Base-by-base conservation (phyloP, 805 yeast species). In the Starmera quercuum region DNA sequence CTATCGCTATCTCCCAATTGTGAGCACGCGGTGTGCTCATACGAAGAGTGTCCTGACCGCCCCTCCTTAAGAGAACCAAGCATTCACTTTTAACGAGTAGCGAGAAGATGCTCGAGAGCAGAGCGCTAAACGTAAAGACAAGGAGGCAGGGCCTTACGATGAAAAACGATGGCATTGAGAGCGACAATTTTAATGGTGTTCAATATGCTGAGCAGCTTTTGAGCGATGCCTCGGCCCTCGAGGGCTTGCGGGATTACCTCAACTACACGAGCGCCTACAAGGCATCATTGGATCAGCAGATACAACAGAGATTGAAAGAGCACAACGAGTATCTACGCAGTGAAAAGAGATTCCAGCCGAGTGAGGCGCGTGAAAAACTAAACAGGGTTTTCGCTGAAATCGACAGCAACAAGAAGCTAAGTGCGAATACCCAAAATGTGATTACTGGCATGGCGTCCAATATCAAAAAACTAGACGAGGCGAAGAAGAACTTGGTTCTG, bases 401-500 rank as follows among this genome's bases (percentile, higher is more conserved):
- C 34, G 55, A 61, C 14, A 57, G 58, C 7, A 71, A 80, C 29
- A 68, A 72, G 41, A 34, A 44, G 6, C 57, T 71, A 30, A 75
- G 88, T 1, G 46, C 49, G 7, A 45, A 58, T 5, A 82, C 94
- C 0, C 86, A 81, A 39, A 40, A 56, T 5, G 68, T 76, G 4
- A 84, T 87, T 35, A 65, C 78, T 10, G 56, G 52, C 4, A 81
- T 86, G 73, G 90, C 97, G 0, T 66, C 73, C 4, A 81, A 79
- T 26, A 87, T 92, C 40, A 82, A 85, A 45, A 61, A 68, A 16
- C 65, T 92, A 38, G 97, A 92, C 56, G 74, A 73, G 32, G 78
- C 88, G 23, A 92, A 92, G 62, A 75, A 74, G 51, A 92, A 92
- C 54, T 63, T 92, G 31, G 88, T 86, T 2, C 66, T 76, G 19